Conservation (phyloP, 139 green algal genomes). For the Coelastrella sp. region DNA sequence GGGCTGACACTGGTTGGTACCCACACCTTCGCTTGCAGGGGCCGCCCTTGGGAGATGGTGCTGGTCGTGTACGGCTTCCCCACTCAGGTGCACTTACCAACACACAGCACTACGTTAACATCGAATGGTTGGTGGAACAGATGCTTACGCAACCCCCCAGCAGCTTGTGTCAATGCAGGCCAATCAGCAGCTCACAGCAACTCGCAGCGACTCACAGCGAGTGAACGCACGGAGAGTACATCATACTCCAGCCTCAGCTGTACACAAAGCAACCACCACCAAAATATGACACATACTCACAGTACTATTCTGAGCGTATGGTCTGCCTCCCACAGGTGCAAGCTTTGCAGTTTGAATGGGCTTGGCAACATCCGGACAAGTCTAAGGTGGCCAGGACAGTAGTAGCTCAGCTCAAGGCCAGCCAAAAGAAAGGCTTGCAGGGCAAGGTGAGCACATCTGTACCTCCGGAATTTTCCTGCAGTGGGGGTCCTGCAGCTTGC, state of each 20-base stretch:
- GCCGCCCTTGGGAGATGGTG: slow-evolving; percentile 94
- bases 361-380: slow-evolving; percentile 92
- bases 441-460: slow-evolving; percentile 76
- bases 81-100: slow-evolving; percentile 65
- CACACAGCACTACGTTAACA: not conserved
- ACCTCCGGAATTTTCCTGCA: too few relatives aligned
- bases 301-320: not conserved
- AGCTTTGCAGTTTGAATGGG: slow-evolving; percentile 98
- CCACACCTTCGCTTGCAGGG: slow-evolving; percentile 47
- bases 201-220: too few relatives aligned
- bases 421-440: slow-evolving; percentile 60
- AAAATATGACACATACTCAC: too few relatives aligned
- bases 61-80: slow-evolving; percentile 93
- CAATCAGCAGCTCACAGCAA: too few relatives aligned
- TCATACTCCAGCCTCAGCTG: too few relatives aligned
- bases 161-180: too few relatives aligned
- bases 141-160: too few relatives aligned
- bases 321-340: slow-evolving; percentile 62
- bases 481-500: too few relatives aligned
- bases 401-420: slow-evolving; percentile 55
- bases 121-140: not conserved
- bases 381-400: slow-evolving; percentile 66
- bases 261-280: too few relatives aligned
- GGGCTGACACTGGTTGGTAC: too few relatives aligned
- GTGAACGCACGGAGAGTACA: too few relatives aligned